Base-by-base conservation (phyloP, 2,329 filamentous ascomycete species). In the Coniochaeta prunicola region DNA sequence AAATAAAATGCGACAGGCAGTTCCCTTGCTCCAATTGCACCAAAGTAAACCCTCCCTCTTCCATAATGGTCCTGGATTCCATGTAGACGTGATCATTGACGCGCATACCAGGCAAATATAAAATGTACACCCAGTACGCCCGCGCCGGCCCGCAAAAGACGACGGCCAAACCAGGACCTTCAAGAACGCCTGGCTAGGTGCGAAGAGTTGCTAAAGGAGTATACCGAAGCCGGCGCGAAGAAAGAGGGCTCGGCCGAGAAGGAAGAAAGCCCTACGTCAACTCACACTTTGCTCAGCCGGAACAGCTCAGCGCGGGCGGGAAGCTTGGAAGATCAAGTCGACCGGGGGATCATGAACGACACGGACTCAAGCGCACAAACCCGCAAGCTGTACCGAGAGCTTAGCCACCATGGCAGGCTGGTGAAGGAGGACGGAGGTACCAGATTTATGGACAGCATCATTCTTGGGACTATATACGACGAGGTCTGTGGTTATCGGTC, bases 1-100 rank as follows among this genome's bases (percentile, higher is more conserved):
- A 86, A 71, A 85, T 85, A 70, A 84, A 83, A 68, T 86, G 83
- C 70, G 82, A 85, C 65, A 77, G 82, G 61, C 78, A 77, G 45
- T 82, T 79, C 42, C 83, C 82, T 4, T 85, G 82, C 65, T 79
- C 81, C 59, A 85, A 85, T 64, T 85, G 82, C 64, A 71, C 80
- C 67, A 85, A 85, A 77, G 82, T 85, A 64, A 61, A 71, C 9
- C n/a, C 28, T 19, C 7, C 19, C 48, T 33, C 45, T 24, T 54
- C 45, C 30, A 21, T n/a, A 40, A 17, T 59, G 36, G 36, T 19
- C 53, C 13, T 59, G 66, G 59, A 61, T 36, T 53, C 53, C 36
- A 31, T 61, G 30, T 62, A 60, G 50, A 62, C 59, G 26, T 3
- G 26, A 21, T 19, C 30, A 19, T 17, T 53, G 26, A 33, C 55